These are phyloP conservation scores for Leccinum angustisporum DNA, from an alignment of 1,284 basidiomycete species.

Conservation along the genomic window DNA sequence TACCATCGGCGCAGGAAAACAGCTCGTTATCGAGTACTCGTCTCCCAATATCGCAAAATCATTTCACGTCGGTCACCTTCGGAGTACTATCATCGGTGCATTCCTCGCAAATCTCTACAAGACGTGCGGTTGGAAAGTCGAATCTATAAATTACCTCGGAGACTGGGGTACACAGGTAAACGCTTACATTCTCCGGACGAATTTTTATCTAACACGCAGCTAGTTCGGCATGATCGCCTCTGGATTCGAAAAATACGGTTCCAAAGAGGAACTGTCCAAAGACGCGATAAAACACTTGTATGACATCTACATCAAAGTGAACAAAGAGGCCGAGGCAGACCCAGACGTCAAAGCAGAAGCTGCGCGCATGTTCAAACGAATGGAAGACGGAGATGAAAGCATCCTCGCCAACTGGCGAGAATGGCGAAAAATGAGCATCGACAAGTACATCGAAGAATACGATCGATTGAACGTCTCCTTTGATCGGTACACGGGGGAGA, in stretches of 20 bases:
- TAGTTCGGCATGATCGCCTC: conserved; percentile 87
- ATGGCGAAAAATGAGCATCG: conserved; percentile 91
- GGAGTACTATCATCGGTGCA: conserved; percentile 97
- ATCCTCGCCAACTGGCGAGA: conserved; percentile 88
- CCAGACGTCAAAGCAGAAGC: conserved; percentile 81
- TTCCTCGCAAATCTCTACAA: conserved; percentile 93
- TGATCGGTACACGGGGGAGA: conserved; percentile 94
- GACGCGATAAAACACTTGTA: conserved; percentile 96
- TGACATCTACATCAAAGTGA: conserved; percentile 93
- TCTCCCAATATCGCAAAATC: conserved; percentile 98
- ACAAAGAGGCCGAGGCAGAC: conserved; percentile 77
- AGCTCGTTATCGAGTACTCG: conserved; percentile 85
- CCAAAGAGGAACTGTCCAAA: conserved; percentile 77
- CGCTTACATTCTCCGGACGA: not conserved
- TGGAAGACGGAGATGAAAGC: conserved; percentile 91
- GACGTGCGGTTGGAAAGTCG: conserved; percentile 90
- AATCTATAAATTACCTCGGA: conserved; percentile 91
- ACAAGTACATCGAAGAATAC: conserved; percentile 91
- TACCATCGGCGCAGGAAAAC: conserved; percentile 77
- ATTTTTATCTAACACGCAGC: conserved; percentile 1
- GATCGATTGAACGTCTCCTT: conserved; percentile 90
- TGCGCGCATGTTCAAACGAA: conserved; percentile 90
- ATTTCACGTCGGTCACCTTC: conserved; percentile 96
- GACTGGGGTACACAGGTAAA: conserved; percentile 92
- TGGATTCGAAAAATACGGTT: conserved; percentile 92